phyloP scores from a whole-genome alignment of 2,329 filamentous ascomycete species.

The Calonectria pseudoreteaudii region DNA sequence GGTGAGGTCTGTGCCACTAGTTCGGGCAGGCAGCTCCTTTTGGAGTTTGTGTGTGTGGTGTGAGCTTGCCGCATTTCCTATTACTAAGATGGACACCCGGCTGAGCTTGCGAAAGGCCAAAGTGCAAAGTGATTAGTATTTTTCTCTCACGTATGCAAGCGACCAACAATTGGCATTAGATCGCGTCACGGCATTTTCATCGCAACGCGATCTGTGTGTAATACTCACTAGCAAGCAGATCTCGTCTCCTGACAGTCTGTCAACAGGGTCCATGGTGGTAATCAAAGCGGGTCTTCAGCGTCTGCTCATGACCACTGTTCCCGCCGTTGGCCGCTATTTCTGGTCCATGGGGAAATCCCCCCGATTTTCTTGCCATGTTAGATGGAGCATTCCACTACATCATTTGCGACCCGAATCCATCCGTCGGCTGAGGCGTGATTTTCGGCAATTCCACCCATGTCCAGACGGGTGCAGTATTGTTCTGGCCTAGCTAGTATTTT shows the following conservation, averaged over 20 bases:
- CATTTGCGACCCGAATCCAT: not conserved
- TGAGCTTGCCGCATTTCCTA: not conserved
- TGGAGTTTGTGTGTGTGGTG: not conserved
- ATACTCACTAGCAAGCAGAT: not conserved
- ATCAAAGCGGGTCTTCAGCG: not conserved
- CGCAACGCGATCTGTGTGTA: not conserved
- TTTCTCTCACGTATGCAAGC: not conserved
- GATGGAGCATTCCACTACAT: not conserved
- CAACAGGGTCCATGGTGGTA: conserved; percentile 8
- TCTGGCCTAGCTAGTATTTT: not conserved
- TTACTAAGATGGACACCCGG: not conserved
- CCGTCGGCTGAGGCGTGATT: not conserved
- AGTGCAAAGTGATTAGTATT: not conserved
- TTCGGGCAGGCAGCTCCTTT: conserved; percentile 1
- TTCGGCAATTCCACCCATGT: not conserved
- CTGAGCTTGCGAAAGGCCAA: not conserved
- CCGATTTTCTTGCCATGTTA: not conserved
- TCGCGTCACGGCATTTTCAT: not conserved
- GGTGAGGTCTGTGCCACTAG: conserved; percentile 20
- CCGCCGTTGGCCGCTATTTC: not conserved
- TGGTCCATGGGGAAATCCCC: not conserved
- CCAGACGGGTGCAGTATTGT: not conserved
- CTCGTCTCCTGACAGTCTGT: conserved; percentile 2
- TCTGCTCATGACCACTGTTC: not conserved
- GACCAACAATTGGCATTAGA: not conserved